These are phyloP conservation scores for Rosa rugosa DNA, from an alignment of 306 rosid species.

Conservation along the genomic window DNA sequence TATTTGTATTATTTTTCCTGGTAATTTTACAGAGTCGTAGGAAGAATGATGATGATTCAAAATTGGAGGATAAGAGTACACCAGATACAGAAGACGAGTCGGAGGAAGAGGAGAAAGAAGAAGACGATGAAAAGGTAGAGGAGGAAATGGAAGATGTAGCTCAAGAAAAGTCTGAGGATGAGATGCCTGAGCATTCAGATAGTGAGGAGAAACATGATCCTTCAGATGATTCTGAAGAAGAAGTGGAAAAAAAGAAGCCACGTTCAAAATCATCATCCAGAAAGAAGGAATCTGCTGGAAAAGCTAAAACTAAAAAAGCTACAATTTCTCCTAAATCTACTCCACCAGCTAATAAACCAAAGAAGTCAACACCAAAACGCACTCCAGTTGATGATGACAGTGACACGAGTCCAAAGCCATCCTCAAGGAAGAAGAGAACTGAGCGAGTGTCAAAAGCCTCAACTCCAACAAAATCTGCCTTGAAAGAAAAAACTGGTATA, in stretches of 20 bases:
- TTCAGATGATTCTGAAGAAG: constrained; percentile 62
- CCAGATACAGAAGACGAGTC: constrained; percentile 75
- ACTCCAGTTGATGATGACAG: constrained; percentile 55
- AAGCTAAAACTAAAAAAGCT: constrained; percentile 54
- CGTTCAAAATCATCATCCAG: constrained; percentile 46
- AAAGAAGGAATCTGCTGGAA: constrained; percentile 65
- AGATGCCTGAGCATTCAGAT: constrained; percentile 55
- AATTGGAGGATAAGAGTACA: constrained; percentile 45
- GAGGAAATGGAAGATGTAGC: constrained; percentile 71
- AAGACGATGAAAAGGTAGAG: constrained; percentile 51
- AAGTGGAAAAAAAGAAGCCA: constrained; percentile 38
- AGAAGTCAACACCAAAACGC: constrained; percentile 47
- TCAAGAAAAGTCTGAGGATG: constrained; percentile 75
- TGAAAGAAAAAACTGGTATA: constrained; percentile 78
- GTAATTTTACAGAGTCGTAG: constrained; percentile 50
- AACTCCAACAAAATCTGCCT: constrained; percentile 49
- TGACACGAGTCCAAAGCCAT: constrained; percentile 75
- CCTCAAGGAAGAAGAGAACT: constrained; percentile 76
- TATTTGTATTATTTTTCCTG: constrained; percentile 18
- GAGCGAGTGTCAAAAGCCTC: constrained; percentile 52
- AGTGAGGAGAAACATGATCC: constrained; percentile 69
- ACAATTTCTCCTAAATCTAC: constrained; percentile 50
- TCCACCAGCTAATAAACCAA: constrained; percentile 47
- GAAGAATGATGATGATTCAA: constrained; percentile 57
- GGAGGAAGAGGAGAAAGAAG: constrained; percentile 50